Evolutionary conservation across 495 filamentous ascomycete species (phyloP), one percentile per base, ranked within the genome.

Genomic region (Bathelium albidoporum): DNA sequence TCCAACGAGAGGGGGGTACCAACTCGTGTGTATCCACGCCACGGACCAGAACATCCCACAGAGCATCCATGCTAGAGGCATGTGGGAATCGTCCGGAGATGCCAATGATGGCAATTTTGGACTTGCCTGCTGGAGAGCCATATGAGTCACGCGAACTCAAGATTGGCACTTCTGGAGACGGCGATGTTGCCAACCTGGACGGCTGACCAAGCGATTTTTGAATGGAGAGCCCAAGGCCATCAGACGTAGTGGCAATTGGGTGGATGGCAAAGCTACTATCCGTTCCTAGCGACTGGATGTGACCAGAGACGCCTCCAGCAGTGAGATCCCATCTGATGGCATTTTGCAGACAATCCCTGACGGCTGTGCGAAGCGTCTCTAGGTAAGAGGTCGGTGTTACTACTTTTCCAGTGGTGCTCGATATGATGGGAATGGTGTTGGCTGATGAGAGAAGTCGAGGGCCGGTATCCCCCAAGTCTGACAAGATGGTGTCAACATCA

Each of bases 51-150:
- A 70, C 24, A 12, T 70, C 68, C 68, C 68, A 70, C 20, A 68
- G 63, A 52, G 44, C 62, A 26, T 64, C 29, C 20, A 65, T 70
- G 32, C 52, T 60, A 2, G 29, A 61, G 0, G 62, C 66, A 14
- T 64, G 70, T 36, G 72, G 72, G 32, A 74, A 71, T 22, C 72
- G 49, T 12, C 72, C 66, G 1, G 72, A 70, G 52, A 72, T 67
- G 2, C 72, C 72, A 43, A 72, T 41, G 26, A 74, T 69, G 10
- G 72, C 72, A 43, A 74, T 64, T 22, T 73, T 73, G 11, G 72
- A 71, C 41, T 66, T 26, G 22, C 4, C 34, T 44, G 59, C 3
- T 11, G 59, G 32, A 16, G 59, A 26, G n/a, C 32, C 32, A 14
- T 20, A 62, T n/a, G 20, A 49, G 5, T 20, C 18, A n/a, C 20